These are phyloP conservation scores for Calonectria pseudoturangicola DNA, from an alignment of 2,329 filamentous ascomycete genomes.

Conservation along the genomic window DNA sequence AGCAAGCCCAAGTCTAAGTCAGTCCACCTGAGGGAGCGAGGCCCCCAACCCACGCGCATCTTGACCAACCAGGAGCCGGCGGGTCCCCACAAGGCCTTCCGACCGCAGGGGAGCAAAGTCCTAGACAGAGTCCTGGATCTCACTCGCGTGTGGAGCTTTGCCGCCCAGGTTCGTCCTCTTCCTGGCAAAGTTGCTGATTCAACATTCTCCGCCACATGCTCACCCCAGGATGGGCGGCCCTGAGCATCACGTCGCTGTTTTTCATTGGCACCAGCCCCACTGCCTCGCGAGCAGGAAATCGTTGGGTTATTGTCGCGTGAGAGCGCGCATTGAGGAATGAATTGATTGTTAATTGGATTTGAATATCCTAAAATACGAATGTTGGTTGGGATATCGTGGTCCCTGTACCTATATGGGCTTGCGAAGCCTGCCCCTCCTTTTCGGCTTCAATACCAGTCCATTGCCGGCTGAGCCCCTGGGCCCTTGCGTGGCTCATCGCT, in stretches of 20 bases:
- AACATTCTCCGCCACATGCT: conserved; percentile 5
- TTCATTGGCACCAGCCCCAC: conserved; percentile 6
- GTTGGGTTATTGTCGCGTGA: not conserved
- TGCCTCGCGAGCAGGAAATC: not conserved
- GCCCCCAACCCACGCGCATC: not conserved
- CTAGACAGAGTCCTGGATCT: conserved; percentile 41
- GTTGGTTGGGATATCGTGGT: conserved; percentile 20
- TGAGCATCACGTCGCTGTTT: not conserved
- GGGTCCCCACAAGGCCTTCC: conserved; percentile 32
- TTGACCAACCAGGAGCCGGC: conserved; percentile 8
- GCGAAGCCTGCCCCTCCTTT: conserved; percentile 11
- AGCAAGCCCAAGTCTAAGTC: conserved; percentile 23
- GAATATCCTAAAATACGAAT: conserved; percentile 5
- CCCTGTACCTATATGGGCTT: conserved; percentile 14
- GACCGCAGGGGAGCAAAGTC: conserved; percentile 32
- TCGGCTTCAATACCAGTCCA: not conserved
- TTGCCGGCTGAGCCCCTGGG: not conserved
- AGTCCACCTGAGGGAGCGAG: conserved; percentile 19
- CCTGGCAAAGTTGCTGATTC: conserved; percentile 2
- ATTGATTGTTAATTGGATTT: conserved; percentile 9
- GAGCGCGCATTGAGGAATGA: conserved; percentile 9
- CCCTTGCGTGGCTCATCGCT: not conserved
- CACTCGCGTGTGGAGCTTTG: conserved; percentile 27
- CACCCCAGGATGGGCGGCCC: conserved; percentile 1
- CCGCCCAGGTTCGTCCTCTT: conserved; percentile 23